Base-by-base conservation (phyloP, 1,139 yeast species). In the Saccharomyces hybrid region DNA sequence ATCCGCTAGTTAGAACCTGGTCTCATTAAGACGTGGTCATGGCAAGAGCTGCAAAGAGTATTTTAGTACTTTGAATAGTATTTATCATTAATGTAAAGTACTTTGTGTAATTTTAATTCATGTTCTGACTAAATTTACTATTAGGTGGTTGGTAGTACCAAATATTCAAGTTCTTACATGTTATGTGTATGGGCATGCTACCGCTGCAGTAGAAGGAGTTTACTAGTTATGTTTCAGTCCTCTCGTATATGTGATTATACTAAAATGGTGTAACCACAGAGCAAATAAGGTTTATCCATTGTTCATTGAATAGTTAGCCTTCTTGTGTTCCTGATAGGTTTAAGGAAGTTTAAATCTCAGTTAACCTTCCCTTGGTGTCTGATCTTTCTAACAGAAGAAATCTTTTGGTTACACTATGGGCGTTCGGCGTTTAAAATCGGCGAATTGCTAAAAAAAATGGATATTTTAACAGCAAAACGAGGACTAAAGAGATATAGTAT, bases 1-100 rank as follows among this genome's bases (percentile, higher is more conserved):
- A 75, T 88, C 60, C 75, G 95, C 60, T 86, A 69, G 68, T 14
- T 31, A 11, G 16, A n/a, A 8, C 6, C 16, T 46, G 7, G 12
- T 46, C 19, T 3, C 46, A 26, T 12, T 38, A 21, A 31, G 34
- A 2, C 11, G 46, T 38, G 24, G 46, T 11, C 16, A 9, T 8
- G 27, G 21, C 4, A 9, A 19, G 11, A 2, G 11, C 11, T 16
- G 24, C 19, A 38, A 38, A 9, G 26, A 38, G 12, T 38, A 19
- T 19, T 7, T 4, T 38, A 38, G 44, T 38, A 38, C 16, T 11
- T 16, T 11, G 4, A 7, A 16, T 38, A 19, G 12, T 38, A 19
- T 38, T 24, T 38, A 24, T 38, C 19, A n/a, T 12, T 11, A 11
- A 16, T 11, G 12, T 12, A 12, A n/a, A 14, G 31, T 26, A 46